These are phyloP conservation scores for Schizochytrium sp. DNA, from an alignment of 108 stramenopile species.

Conservation along the genomic window DNA sequence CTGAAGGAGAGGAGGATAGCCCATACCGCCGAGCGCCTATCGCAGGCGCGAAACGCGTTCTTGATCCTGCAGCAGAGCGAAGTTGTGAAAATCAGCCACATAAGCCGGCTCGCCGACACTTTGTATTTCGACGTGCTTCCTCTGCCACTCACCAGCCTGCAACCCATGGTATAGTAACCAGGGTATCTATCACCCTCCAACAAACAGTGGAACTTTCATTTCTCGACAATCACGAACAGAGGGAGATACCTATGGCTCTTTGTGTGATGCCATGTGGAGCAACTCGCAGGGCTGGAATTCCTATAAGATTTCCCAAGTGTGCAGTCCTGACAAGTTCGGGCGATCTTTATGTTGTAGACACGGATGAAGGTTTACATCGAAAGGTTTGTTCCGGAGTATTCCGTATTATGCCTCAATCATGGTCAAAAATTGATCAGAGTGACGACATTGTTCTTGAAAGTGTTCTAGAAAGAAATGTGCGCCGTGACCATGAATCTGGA, in stretches of 20 bases:
- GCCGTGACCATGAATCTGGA: background rate
- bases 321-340: background rate
- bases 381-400: background rate
- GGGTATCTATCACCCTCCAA: background rate
- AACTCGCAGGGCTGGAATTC: background rate
- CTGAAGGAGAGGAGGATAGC: conserved; percentile 49
- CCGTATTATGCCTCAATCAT: conserved; percentile 43
- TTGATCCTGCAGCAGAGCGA: background rate
- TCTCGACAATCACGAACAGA: background rate
- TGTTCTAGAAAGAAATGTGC: background rate
- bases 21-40: no score
- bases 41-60: no score
- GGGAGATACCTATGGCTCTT: background rate
- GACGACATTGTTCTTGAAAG: conserved; percentile 58
- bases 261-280: conserved; percentile 47
- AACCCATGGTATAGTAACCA: background rate
- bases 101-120: conserved; percentile 7
- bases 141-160: background rate
- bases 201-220: background rate
- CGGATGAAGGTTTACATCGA: conserved; percentile 8
- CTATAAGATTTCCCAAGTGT: conserved; percentile 40
- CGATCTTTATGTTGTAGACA: conserved; percentile 28
- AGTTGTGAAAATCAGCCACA: background rate
- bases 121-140: conserved; percentile 2
- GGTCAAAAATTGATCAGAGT: conserved; percentile 35